Conservation (phyloP, 2,329 filamentous ascomycete species). For the Anisogramma anomala region DNA sequence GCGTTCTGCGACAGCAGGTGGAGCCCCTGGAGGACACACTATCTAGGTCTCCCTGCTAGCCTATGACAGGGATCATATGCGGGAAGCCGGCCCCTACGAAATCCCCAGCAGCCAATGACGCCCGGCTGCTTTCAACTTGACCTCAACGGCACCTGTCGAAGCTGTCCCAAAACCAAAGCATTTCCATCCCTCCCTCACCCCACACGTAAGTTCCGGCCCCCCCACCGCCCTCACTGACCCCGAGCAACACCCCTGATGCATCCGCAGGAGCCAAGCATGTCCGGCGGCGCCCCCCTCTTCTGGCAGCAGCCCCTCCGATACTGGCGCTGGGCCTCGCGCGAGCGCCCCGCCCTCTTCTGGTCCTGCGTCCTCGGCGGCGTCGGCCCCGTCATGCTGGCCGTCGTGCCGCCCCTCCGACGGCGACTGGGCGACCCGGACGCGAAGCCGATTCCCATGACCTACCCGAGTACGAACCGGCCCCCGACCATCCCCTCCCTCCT, state of each 20-base stretch:
- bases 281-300: constrained; percentile 58
- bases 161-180: background rate
- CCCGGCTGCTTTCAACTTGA: constrained; percentile 4
- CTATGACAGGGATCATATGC: background rate
- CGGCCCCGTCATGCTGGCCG: constrained; percentile 59
- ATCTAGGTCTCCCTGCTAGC: background rate
- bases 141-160: constrained; percentile 10
- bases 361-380: constrained; percentile 61
- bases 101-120: constrained; percentile 10
- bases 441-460: constrained; percentile 70
- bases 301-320: constrained; percentile 75
- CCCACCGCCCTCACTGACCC: background rate
- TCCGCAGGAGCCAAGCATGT: constrained; percentile 39
- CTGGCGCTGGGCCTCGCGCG: constrained; percentile 75
- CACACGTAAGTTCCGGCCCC: background rate
- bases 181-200: background rate
- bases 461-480: constrained; percentile 61
- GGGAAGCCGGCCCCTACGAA: constrained; percentile 4
- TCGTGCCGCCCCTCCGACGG: constrained; percentile 62
- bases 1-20: constrained; percentile 6
- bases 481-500: no score
- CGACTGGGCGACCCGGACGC: constrained; percentile 63
- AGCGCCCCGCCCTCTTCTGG: constrained; percentile 87
- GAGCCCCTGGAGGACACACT: background rate
- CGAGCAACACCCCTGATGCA: background rate